Base-by-base conservation (phyloP, 176 grass and related monocot species). In the Carex kokanica region DNA sequence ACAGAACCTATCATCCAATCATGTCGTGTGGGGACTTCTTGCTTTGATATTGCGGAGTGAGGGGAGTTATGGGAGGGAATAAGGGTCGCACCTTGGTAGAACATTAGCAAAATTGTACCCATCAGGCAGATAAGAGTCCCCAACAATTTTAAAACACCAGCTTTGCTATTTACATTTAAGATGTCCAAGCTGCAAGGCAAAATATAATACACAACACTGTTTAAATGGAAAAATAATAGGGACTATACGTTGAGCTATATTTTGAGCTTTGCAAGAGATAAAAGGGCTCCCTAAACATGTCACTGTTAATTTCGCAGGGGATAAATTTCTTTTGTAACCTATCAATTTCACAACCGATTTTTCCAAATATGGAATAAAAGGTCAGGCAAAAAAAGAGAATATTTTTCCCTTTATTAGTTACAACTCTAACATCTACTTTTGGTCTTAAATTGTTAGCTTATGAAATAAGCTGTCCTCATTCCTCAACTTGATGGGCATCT, bases 1-100 rank as follows among this genome's bases (percentile, higher is more conserved):
- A 95, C 29, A 1, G 93, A 93, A 54, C 96, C 96, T 11, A 93
- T 63, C 91, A 92, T 85, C 93, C 92, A 93, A 64, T 86, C 83
- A 29, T 40, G 86, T 65, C 78, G 63, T 53, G 54, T 87, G 3
- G 12, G 13, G 8, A 49, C 41, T 5, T 0, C 31, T 14, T 68
- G 77, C n/a, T 41, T 82, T 65, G 7, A n/a, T 13, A 16, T 82
- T 34, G 13, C 6, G 38, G 21, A 45, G 49, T 12, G 57, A 47
- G 0, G n/a, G 21, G 5, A 77, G 7, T 64, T 60, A 53, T 6
- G 23, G 52, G 32, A 23, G 11, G 9, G 70, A 18, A 88, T 91
- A 36, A 99, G 82, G 2, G 83, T 1, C 3, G 52, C 80, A 74
- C 93, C 96, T 85, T 86, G 84, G 91, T 99, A 99, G 7, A 99